Percentiles rank a stretch among this genome's conserved stretches.
phyloP scores from a whole-genome alignment of 371 early-diverging fungal species.

The Mycotypha africana region DNA sequence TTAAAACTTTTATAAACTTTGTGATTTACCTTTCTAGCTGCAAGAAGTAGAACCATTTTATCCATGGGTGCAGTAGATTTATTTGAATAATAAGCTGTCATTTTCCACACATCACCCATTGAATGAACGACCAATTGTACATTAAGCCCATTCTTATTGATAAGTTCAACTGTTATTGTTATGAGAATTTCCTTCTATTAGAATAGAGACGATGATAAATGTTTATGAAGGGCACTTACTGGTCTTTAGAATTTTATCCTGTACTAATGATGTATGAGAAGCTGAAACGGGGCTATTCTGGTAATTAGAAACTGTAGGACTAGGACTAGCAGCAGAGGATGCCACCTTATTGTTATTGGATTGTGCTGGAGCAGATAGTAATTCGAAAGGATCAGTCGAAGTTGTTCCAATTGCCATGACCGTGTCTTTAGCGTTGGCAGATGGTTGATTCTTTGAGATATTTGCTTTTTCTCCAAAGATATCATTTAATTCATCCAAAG shows the following conservation, averaged over 20 bases:
- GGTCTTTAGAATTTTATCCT: neutral
- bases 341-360: no score
- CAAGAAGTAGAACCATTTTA: slow-evolving; percentile 40
- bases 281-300: no score
- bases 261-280: no score
- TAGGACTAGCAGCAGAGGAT: no score
- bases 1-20: no score
- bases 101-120: slow-evolving; percentile 11
- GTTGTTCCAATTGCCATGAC: neutral
- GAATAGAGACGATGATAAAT: no score
- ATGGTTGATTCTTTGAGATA: slow-evolving; percentile 1
- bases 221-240: no score
- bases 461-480: slow-evolving; percentile 15
- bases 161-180: slow-evolving; percentile 34
- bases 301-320: no score
- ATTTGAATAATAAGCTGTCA: slow-evolving; percentile 47
- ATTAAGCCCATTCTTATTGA: slow-evolving; percentile 62
- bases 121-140: slow-evolving; percentile 36
- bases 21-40: slow-evolving; percentile 43
- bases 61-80: slow-evolving; percentile 47
- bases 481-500: slow-evolving; percentile 17
- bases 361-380: no score
- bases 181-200: no score
- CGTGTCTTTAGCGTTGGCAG: no score
- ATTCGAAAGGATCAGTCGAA: slow-evolving; percentile 15